Percentiles rank a stretch among this genome's conserved stretches.
Conservation (phyloP, 495 filamentous ascomycete species). For the Corynascus novoguineensis region DNA sequence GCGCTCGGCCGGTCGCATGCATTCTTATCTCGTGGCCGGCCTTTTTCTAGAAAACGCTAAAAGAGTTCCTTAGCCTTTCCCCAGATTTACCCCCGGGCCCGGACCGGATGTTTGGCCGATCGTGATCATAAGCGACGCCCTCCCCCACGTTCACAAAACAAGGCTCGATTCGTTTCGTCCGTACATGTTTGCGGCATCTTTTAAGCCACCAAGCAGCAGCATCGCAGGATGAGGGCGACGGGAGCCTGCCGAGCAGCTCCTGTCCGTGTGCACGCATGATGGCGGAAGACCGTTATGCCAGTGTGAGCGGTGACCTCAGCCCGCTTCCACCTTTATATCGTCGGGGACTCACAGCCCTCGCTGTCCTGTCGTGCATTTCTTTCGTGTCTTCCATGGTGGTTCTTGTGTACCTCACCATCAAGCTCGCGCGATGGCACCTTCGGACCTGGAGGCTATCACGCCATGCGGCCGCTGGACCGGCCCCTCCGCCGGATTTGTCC, state of each 20-base stretch:
- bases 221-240: not conserved
- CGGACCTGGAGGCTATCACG: constrained; percentile 11
- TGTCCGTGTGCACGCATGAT: not conserved
- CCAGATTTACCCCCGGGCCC: not conserved
- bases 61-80: not conserved
- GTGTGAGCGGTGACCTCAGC: constrained; percentile 18
- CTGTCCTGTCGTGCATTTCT: constrained; percentile 50
- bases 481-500: constrained; percentile 14
- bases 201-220: not conserved
- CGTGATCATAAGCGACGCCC: not conserved
- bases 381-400: constrained; percentile 47
- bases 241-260: constrained; percentile 8
- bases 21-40: not conserved
- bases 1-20: not conserved
- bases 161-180: not conserved
- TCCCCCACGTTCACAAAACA: not conserved
- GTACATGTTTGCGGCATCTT: not conserved
- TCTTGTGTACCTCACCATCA: constrained; percentile 48
- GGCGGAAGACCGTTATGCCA: not conserved
- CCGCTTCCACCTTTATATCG: constrained; percentile 45
- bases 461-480: not conserved
- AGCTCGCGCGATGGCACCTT: constrained; percentile 48
- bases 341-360: constrained; percentile 45
- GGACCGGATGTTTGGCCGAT: not conserved
- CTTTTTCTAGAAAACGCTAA: not conserved